Percentiles rank a stretch among this genome's conserved stretches.
phyloP scores from a whole-genome alignment of 106 monocot genomes.

The Amphibolis antarctica region DNA sequence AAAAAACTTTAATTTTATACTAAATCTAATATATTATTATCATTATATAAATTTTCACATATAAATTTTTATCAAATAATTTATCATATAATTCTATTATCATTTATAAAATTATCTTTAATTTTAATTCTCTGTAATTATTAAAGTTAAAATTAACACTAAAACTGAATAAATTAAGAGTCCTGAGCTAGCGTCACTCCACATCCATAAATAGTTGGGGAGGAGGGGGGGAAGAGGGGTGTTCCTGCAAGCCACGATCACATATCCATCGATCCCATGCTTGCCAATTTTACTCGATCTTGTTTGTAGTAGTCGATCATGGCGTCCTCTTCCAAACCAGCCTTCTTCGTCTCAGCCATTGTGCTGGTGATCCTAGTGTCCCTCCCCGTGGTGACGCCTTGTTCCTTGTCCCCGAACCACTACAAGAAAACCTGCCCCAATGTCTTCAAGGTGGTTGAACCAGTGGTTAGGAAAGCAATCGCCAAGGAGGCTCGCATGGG shows the following conservation, averaged over 20 bases:
- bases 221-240: too few relatives aligned
- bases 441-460: not conserved
- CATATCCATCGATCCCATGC: not conserved
- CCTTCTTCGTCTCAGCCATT: not conserved
- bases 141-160: too few relatives aligned
- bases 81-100: too few relatives aligned
- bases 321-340: not conserved
- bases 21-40: too few relatives aligned
- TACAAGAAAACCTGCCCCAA: conserved; percentile 12
- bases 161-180: too few relatives aligned
- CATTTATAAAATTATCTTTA: too few relatives aligned
- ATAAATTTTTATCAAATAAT: too few relatives aligned
- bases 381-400: not conserved
- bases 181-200: not conserved
- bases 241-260: not conserved
- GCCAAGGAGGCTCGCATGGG: conserved; percentile 37
- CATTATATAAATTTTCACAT: too few relatives aligned
- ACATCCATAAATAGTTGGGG: conserved; percentile 9
- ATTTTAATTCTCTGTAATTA: too few relatives aligned
- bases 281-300: too few relatives aligned
- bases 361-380: not conserved
- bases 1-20: too few relatives aligned
- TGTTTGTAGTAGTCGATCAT: not conserved
- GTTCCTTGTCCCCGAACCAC: conserved; percentile 1
- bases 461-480: conserved; percentile 14